These are phyloP conservation scores for Magnusiomyces tetraspermus DNA, from an alignment of 1,139 yeast species.

Conservation along the genomic window DNA sequence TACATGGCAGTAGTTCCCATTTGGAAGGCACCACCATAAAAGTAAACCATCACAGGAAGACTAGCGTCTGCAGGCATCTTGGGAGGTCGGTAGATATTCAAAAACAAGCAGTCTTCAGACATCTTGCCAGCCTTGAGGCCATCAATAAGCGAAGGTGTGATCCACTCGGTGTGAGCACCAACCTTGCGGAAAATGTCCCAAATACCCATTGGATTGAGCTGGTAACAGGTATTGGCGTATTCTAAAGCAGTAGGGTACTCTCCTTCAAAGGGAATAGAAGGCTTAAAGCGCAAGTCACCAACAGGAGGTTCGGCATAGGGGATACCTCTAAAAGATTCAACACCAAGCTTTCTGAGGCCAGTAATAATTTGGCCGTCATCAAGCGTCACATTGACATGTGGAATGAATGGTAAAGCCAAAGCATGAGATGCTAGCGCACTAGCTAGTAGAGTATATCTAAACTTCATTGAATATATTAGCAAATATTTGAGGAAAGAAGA, in stretches of 20 bases:
- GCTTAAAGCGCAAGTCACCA: constrained; percentile 12
- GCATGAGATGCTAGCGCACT: not conserved
- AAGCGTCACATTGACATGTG: constrained; percentile 4
- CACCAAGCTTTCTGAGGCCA: constrained; percentile 10
- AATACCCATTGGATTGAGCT: constrained; percentile 4
- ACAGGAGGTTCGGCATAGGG: constrained; percentile 15
- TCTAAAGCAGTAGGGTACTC: constrained; percentile 7
- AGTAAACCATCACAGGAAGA: constrained; percentile 27
- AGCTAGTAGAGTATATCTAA: not conserved
- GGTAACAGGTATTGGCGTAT: constrained; percentile 6
- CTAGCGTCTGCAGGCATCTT: constrained; percentile 2
- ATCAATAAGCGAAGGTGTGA: constrained; percentile 5
- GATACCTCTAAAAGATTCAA: constrained; percentile 15
- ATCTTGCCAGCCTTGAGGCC: constrained; percentile 5
- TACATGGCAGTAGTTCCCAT: constrained; percentile 19
- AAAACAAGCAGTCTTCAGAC: constrained; percentile 22
- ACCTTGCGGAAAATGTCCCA: constrained; percentile 6
- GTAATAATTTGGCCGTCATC: constrained; percentile 7
- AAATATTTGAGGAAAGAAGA: not conserved
- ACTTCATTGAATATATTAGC: not conserved
- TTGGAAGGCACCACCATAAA: constrained; percentile 29
- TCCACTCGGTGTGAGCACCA: constrained; percentile 4
- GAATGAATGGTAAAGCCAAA: constrained; percentile 1
- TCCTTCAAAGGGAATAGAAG: constrained; percentile 7
- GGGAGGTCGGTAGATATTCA: constrained; percentile 20